Percentiles rank a stretch among this genome's conserved stretches.
Conservation (phyloP, 164 flowering plant genomes). For the Taxillus chinensis region DNA sequence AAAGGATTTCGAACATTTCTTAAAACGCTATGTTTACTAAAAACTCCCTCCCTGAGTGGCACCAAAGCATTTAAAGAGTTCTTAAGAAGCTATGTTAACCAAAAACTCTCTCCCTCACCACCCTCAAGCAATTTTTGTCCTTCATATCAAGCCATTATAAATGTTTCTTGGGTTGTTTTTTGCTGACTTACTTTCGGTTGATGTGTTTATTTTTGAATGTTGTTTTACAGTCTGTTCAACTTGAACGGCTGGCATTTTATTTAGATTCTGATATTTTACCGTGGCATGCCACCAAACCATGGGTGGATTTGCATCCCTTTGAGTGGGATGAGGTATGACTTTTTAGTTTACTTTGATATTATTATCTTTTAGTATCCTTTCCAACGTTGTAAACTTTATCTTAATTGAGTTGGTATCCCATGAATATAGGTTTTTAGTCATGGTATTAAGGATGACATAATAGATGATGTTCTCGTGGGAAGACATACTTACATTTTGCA, state of each 20-base stretch:
- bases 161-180: no score
- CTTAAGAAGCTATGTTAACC: no score
- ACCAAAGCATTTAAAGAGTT: no score
- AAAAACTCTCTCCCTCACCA: no score
- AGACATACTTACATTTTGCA: slow-evolving; percentile 71
- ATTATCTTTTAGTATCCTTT: background rate
- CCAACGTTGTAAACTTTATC: background rate
- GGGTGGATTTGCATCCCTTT: slow-evolving; percentile 85
- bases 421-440: slow-evolving; percentile 60
- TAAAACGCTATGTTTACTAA: no score
- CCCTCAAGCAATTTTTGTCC: no score
- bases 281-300: slow-evolving; percentile 64
- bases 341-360: background rate
- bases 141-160: no score
- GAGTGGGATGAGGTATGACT: slow-evolving; percentile 80
- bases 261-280: slow-evolving; percentile 81
- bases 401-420: background rate
- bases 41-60: no score
- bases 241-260: slow-evolving; percentile 74
- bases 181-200: no score
- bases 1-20: no score
- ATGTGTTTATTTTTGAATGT: no score
- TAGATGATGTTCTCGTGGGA: slow-evolving; percentile 19
- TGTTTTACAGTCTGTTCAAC: slow-evolving; percentile 62
- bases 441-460: slow-evolving; percentile 54